Evolutionary conservation across 139 green algal genomes (phyloP), one percentile per base, ranked within the genome.

Genomic region (Closterium sp.): DNA sequence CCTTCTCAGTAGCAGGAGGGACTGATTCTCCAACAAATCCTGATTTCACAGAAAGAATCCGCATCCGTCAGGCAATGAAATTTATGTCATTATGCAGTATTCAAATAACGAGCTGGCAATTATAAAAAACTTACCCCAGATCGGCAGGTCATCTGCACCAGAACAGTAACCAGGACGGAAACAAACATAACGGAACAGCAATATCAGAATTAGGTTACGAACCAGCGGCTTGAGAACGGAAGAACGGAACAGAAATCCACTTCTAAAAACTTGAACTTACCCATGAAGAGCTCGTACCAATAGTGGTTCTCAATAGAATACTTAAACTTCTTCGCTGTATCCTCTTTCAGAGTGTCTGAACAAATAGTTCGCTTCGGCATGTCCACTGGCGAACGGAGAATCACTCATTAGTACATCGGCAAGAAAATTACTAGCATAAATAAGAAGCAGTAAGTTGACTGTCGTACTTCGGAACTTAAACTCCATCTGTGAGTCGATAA

Each of bases 201-300:
- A 42, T 11, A 50, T 50, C 38, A 79, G 27, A 79, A 79, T 79
- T 79, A 79, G 62, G 62, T 27, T 79, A 24, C 17, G 62, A 79
- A 27, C 62, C 2, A 79, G 4, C 17, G 62, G 19, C 62, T 27
- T 27, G 4, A 79, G 62, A 79, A 79, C 2, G 27, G 85, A 31
- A 87, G 7, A 32, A 87, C 2, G 11, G 85, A 24, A 34, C 27
- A 32, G 28, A 87, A 30, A 87, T 30, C 2, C 10, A 31, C 24
- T 32, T 30, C n/a, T 30, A 27, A 27, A 79, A 24, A 31, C 29
- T 19, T 30, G 3, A 2, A 84, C 92, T 96, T 89, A 96, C 91
- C 94, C 31, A 98, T 94, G 88, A 98, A 99, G 24, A 99, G 94
- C 96, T 99, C 97, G 87, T 98, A 99, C 96, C 97, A 98, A 94